phyloP scores from a whole-genome alignment of 2,329 filamentous ascomycete genomes.

The Aspergillus novofumigatus region DNA sequence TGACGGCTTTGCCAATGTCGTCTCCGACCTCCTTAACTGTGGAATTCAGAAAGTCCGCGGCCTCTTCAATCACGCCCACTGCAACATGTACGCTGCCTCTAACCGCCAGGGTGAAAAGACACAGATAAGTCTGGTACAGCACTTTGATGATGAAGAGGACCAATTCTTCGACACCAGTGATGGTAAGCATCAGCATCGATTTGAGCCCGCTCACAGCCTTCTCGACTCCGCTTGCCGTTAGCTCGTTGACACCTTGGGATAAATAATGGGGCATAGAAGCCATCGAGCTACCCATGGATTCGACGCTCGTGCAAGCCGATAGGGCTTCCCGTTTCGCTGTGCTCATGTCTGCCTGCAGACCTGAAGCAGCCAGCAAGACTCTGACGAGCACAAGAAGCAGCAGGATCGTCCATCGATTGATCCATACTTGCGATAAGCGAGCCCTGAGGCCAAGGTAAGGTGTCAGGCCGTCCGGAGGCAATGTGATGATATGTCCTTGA shows the following conservation, averaged over 20 bases:
- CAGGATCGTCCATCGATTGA: constrained; percentile 95
- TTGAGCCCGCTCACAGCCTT: constrained; percentile 76
- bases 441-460: constrained; percentile 89
- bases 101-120: constrained; percentile 79
- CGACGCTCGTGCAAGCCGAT: constrained; percentile 84
- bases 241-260: constrained; percentile 78
- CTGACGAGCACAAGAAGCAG: constrained; percentile 80
- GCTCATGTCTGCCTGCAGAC: constrained; percentile 68
- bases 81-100: constrained; percentile 72
- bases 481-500: constrained; percentile 52
- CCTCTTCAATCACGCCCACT: constrained; percentile 57
- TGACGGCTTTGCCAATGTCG: constrained; percentile 41
- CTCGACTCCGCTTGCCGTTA: constrained; percentile 76
- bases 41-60: constrained; percentile 58
- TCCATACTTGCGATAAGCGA: constrained; percentile 90
- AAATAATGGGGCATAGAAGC: constrained; percentile 98
- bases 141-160: constrained; percentile 91
- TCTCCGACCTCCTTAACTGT: constrained; percentile 44
- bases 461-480: constrained; percentile 67
- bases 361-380: constrained; percentile 69
- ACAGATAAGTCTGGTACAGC: constrained; percentile 84
- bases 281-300: constrained; percentile 90
- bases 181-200: constrained; percentile 68
- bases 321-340: constrained; percentile 77
- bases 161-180: constrained; percentile 81